Base-by-base conservation (phyloP, 345 rosid genomes). In the Pelargonium nanum region DNA sequence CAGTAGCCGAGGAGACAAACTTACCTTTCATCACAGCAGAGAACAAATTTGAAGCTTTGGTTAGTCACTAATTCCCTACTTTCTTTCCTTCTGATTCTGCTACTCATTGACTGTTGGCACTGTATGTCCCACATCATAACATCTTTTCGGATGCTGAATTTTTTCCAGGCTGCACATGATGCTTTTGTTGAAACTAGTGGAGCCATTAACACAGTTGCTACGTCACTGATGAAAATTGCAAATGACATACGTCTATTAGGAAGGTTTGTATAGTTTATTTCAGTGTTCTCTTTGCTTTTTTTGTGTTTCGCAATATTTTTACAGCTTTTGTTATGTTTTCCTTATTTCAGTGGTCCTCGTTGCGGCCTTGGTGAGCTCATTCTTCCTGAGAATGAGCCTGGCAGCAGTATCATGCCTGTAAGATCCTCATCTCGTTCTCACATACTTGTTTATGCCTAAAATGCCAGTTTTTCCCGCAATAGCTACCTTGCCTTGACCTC, bases 311-410 rank as follows among this genome's bases (percentile, higher is more conserved):
- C 22, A 32, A 19, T 65, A 53, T 56, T 63, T 53, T 75, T 69
- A 71, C 55, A 60, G 60, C 45, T 59, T 56, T 69, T 13, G 15
- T 20, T 34, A 52, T 66, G 59, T 73, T 77, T 64, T 74, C 48
- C 71, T 71, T 51, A 24, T 28, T 66, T 66, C 78, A 87, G 98
- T 60, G 98, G 97, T 76, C 98, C 98, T 59, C 83, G 97, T 67
- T 92, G 96, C 59, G 98, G 98, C 67, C 97, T 92, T 32, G 98
- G 98, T 61, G 98, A 92, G 74, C 97, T 92, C 65, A 78, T 85
- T 81, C 94, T 92, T 67, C 98, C 97, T 70, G 98, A 92, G 87
- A 92, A 92, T 71, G 98, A 92, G 80, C 97, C 96, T n/a, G 98
- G 98, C 70, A 92, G 98, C 88, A 92, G 97, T 75, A 92, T 89